phyloP scores from a whole-genome alignment of 495 filamentous ascomycete species.

The Umbilicaria muhlenbergii region DNA sequence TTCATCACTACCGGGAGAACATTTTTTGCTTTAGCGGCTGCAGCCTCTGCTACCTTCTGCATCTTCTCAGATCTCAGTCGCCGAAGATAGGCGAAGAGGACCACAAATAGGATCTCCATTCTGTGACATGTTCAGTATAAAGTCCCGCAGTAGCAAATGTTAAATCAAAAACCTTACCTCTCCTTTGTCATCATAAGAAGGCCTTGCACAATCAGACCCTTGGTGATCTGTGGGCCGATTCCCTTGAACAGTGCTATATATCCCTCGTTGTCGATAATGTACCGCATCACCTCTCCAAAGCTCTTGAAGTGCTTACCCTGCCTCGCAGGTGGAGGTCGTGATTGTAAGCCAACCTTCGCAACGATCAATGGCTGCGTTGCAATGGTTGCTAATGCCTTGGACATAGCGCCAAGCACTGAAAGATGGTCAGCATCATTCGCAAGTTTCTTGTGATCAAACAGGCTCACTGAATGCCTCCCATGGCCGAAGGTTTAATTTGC shows the following conservation, averaged over 20 bases:
- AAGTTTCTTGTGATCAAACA: not conserved
- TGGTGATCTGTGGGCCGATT: constrained; percentile 84
- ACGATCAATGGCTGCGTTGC: constrained; percentile 93
- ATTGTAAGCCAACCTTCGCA: constrained; percentile 93
- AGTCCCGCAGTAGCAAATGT: constrained; percentile 10
- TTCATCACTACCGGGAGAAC: constrained; percentile 1
- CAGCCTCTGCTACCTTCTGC: constrained; percentile 40
- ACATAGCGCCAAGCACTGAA: constrained; percentile 78
- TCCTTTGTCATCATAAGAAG: constrained; percentile 99
- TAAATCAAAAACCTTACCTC: constrained; percentile 38
- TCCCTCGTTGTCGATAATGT: constrained; percentile 82
- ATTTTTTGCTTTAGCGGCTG: constrained; percentile 7
- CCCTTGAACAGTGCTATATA: constrained; percentile 79
- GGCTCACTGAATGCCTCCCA: constrained; percentile 84
- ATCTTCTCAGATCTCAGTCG: constrained; percentile 57
- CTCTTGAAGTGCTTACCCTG: constrained; percentile 88
- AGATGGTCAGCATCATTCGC: constrained; percentile 9
- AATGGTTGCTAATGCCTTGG: constrained; percentile 84
- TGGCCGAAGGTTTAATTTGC: constrained; percentile 59
- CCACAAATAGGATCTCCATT: constrained; percentile 78
- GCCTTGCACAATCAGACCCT: constrained; percentile 88
- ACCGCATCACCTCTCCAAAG: constrained; percentile 88
- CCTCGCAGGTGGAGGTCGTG: constrained; percentile 67
- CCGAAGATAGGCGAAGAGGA: constrained; percentile 69
- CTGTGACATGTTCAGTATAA: constrained; percentile 29